Conservation (phyloP, 129 eudicot species). For the Gnaphalium uliginosum region DNA sequence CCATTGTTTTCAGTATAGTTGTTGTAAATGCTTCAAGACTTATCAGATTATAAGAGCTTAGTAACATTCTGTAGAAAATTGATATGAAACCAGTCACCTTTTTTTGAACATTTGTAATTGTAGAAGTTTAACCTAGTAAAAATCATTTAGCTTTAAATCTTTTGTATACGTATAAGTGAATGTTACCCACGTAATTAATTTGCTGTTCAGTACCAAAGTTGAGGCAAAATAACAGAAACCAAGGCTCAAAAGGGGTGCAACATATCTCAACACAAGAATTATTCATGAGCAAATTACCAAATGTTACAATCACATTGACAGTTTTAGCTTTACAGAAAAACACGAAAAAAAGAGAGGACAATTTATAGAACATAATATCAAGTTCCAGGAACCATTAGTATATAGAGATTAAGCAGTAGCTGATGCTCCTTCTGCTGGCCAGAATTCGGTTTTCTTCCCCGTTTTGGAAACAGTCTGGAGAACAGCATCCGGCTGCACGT, state of each 20-base stretch:
- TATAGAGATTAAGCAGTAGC: conserved; percentile 31
- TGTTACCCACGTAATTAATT: too few species aligned
- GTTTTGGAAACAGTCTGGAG: conserved; percentile 89
- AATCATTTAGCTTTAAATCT: too few species aligned
- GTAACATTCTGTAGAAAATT: too few species aligned
- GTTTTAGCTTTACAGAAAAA: conserved; percentile 33
- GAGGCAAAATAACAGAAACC: background rate
- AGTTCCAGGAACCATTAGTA: conserved; percentile 11
- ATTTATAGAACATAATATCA: conserved; percentile 12
- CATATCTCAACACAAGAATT: background rate
- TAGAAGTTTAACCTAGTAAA: too few species aligned
- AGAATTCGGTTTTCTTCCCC: conserved; percentile 81
- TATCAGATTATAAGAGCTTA: too few species aligned
- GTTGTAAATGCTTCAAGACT: too few species aligned
- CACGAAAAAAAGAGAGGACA: conserved; percentile 19
- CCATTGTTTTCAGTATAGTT: too few species aligned
- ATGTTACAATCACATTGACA: conserved; percentile 21
- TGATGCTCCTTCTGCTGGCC: conserved; percentile 58
- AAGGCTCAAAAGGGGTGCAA: background rate
- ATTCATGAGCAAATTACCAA: conserved; percentile 16
- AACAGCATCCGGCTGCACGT: conserved; percentile 85
- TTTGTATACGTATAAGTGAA: too few species aligned
- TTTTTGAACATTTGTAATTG: too few species aligned
- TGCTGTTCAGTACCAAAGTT: background rate
- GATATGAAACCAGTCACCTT: background rate